Evolutionary conservation across 75 land plant species (phyloP), one percentile per base, ranked within the genome.

Genomic region (Sequoia sempervirens): DNA sequence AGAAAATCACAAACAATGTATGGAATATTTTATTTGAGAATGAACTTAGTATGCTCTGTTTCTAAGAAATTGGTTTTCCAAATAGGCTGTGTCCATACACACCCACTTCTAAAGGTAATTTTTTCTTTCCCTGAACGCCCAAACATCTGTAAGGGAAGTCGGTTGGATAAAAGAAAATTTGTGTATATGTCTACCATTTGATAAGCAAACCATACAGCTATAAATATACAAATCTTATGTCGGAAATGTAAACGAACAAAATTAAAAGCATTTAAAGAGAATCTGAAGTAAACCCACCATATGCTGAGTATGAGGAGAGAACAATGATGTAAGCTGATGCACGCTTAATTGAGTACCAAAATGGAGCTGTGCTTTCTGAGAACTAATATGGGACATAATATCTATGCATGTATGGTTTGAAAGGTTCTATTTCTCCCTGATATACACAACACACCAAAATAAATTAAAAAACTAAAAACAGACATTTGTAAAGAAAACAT

Each of bases 281-380:
- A 41, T 43, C 36, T 30, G 58, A 84, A 79, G 40, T 47, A 45
- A 23, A 81, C 87, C 37, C 82, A 90, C 91, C 90, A 82, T 88
- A 90, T 14, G 91, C 91, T 26, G 91, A 90, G 75, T 90, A 90
- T 64, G 90, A 90, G 23, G 90, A 47, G 23, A 90, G 76, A 40
- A 88, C 87, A 46, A 90, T 90, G 82, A 93, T 93, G 68, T 93
- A 82, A 28, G 95, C 94, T 64, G 95, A 93, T 79, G 91, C 92
- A 64, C 89, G 79, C 81, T 90, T 88, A 37, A 90, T 88, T 9
- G 89, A 88, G 83, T 90, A 88, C 91, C 91, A 90, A 26, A 90
- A 68, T 54, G 89, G 90, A 7, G 64, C 30, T 18, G 91, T 84
- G 70, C 91, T 90, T 4, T 80, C 46, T 40, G 90, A 88, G 53